These are phyloP conservation scores for Vitis cinerea DNA, from an alignment of 164 flowering plant genomes.

Conservation along the genomic window DNA sequence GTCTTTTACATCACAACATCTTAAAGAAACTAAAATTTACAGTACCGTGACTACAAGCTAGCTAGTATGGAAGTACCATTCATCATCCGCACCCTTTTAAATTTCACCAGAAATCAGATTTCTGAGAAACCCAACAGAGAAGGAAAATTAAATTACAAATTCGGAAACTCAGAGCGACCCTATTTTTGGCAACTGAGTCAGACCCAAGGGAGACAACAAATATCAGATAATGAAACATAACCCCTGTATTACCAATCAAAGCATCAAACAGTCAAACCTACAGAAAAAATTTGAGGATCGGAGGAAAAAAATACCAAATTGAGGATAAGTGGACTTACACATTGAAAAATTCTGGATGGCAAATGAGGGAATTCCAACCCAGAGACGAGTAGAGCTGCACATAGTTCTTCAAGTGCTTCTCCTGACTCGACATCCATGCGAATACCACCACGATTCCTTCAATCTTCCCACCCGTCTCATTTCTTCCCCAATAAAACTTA, in stretches of 20 bases:
- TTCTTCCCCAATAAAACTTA: constrained; percentile 84
- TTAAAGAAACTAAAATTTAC: too few relatives aligned
- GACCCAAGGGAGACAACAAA: neutral
- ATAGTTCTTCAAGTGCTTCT: constrained; percentile 65
- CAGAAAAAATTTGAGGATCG: neutral
- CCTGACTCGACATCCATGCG: constrained; percentile 94
- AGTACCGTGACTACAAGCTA: neutral
- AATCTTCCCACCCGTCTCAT: constrained; percentile 30
- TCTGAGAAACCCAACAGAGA: neutral
- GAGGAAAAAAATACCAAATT: neutral
- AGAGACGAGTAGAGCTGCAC: constrained; percentile 73
- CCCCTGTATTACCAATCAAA: neutral
- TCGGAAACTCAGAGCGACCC: too few relatives aligned
- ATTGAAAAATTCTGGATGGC: constrained; percentile 84
- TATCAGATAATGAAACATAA: neutral
- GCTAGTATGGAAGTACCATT: neutral
- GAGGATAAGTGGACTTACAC: constrained; percentile 36
- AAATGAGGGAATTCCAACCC: constrained; percentile 89
- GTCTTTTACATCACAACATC: too few relatives aligned
- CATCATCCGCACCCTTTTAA: neutral
- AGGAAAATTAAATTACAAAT: too few relatives aligned
- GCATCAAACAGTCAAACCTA: too few relatives aligned
- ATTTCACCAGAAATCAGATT: neutral
- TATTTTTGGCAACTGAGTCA: neutral
- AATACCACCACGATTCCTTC: constrained; percentile 84